Percentiles rank a stretch among this genome's conserved stretches.
Conservation (phyloP, 2,329 filamentous ascomycete genomes). For the Monosporascus sp. region DNA sequence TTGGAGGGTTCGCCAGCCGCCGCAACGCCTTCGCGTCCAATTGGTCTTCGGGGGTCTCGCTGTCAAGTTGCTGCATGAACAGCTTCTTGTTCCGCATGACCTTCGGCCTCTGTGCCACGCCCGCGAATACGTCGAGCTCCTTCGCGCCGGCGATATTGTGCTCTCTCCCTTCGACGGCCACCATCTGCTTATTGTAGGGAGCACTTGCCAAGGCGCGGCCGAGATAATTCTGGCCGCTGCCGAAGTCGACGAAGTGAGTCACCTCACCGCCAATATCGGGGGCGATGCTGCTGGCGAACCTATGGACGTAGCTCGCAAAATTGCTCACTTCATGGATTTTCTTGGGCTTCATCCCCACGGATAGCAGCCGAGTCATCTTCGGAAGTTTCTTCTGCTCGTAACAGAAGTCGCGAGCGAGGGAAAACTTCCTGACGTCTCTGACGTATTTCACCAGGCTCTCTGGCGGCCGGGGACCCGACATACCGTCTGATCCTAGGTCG, state of each 20-base stretch:
- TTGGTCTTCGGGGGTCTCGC: constrained; percentile 34
- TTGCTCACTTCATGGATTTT: constrained; percentile 91
- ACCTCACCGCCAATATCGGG: constrained; percentile 53
- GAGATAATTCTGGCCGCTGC: constrained; percentile 94
- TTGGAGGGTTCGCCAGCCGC: constrained; percentile 27
- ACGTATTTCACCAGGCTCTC: constrained; percentile 67
- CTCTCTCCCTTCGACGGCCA: constrained; percentile 84
- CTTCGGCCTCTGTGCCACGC: constrained; percentile 65
- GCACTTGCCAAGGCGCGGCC: constrained; percentile 79
- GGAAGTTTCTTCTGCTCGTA: constrained; percentile 41
- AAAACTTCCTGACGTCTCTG: constrained; percentile 61
- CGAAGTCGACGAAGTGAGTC: constrained; percentile 91
- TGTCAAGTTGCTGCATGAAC: constrained; percentile 51
- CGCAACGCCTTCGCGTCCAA: constrained; percentile 35
- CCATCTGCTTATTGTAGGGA: constrained; percentile 80
- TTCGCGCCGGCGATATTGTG: constrained; percentile 83
- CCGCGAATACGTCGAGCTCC: constrained; percentile 77
- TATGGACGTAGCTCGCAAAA: constrained; percentile 79
- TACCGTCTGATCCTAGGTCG: constrained; percentile 47
- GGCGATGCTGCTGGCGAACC: constrained; percentile 53
- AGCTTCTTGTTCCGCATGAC: constrained; percentile 81
- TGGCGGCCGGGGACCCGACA: constrained; percentile 35
- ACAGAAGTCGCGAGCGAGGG: constrained; percentile 58
- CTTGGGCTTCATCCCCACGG: constrained; percentile 91
- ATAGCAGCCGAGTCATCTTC: constrained; percentile 63